Evolutionary conservation across 768 basidiomycete genomes (phyloP), one percentile per base, ranked within the genome.

Genomic region (Russula brevipes): DNA sequence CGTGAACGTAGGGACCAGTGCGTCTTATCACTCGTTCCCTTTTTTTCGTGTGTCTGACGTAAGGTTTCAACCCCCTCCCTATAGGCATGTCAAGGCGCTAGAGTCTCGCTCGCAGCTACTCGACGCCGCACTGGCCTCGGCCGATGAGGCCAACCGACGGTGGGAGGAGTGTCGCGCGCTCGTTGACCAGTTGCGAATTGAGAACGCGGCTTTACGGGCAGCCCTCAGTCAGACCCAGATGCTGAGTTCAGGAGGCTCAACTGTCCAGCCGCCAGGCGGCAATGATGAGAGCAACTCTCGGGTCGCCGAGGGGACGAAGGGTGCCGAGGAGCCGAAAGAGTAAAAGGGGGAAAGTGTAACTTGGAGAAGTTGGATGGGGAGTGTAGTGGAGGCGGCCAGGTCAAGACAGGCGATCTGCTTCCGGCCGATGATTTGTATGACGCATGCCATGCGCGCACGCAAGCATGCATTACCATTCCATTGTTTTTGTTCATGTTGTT

Each of bases 131-230:
- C 82, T 94, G 10, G 87, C 89, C 2, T 89, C 87, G 0, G 91
- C 90, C 4, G 91, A 94, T 71, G 91, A 92, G 71, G 91, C 91
- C 10, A 92, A 91, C 70, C 81, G 90, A 12, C 86, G 91, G 17
- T 92, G 90, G 89, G 91, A 93, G 69, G 91, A 94, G 67, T 93
- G 91, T 66, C 85, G 91, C n/a, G 84, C 86, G 2, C 81, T 94
- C 59, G 88, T 91, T n/a, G 91, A 94, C 72, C 88, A 90, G 72
- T 81, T 94, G 8, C 85, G 91, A 49, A 82, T 90, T 55, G 91
- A 94, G 75, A 94, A 92, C 61, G 82, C 89, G 7, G 85, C 87
- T 2, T 78, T 93, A 4, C 81, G 90, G 9, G 86, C 87, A 0
- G 87, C 87, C 2, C 81, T 92, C 57, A 81, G 78, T 61, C 76